phyloP scores from a whole-genome alignment of 208 protist genomes.

The Leishmania tropica region DNA sequence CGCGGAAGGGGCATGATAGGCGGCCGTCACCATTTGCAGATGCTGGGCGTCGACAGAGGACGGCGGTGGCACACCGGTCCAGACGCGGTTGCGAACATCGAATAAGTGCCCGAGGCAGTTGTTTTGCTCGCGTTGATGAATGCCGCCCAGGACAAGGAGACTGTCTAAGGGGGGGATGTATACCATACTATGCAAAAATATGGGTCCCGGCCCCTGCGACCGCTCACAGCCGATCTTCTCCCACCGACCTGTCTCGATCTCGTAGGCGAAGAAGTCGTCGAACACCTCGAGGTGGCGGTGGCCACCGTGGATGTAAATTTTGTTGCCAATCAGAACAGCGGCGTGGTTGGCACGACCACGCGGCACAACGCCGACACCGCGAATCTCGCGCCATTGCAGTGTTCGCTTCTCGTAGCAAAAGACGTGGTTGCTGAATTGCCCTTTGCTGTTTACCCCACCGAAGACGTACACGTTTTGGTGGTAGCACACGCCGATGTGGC shows the following conservation, averaged over 20 bases:
- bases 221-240: slow-evolving; percentile 76
- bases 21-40: slow-evolving; percentile 67
- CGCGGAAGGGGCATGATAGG: slow-evolving; percentile 41
- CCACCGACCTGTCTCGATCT: slow-evolving; percentile 66
- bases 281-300: slow-evolving; percentile 77
- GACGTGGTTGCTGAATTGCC: slow-evolving; percentile 64
- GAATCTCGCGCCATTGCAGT: slow-evolving; percentile 82
- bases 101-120: slow-evolving; percentile 81
- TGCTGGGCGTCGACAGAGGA: slow-evolving; percentile 66
- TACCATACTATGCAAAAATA: slow-evolving; percentile 83
- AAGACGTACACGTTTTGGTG: slow-evolving; percentile 78
- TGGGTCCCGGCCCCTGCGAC: slow-evolving; percentile 66
- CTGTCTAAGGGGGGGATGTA: slow-evolving; percentile 58
- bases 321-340: slow-evolving; percentile 59
- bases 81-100: slow-evolving; percentile 79
- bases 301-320: slow-evolving; percentile 85
- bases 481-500: slow-evolving; percentile 81
- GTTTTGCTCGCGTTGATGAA: slow-evolving; percentile 86
- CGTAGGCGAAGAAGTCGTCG: slow-evolving; percentile 78
- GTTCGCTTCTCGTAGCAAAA: slow-evolving; percentile 80
- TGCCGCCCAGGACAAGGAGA: slow-evolving; percentile 85
- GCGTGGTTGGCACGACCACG: slow-evolving; percentile 79
- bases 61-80: slow-evolving; percentile 81
- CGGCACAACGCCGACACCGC: slow-evolving; percentile 73
- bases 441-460: slow-evolving; percentile 72